Percentiles rank a stretch among this genome's conserved stretches.
These are phyloP conservation scores for Cubamyces lactineus DNA, from an alignment of 768 basidiomycete genomes.

Conservation along the genomic window DNA sequence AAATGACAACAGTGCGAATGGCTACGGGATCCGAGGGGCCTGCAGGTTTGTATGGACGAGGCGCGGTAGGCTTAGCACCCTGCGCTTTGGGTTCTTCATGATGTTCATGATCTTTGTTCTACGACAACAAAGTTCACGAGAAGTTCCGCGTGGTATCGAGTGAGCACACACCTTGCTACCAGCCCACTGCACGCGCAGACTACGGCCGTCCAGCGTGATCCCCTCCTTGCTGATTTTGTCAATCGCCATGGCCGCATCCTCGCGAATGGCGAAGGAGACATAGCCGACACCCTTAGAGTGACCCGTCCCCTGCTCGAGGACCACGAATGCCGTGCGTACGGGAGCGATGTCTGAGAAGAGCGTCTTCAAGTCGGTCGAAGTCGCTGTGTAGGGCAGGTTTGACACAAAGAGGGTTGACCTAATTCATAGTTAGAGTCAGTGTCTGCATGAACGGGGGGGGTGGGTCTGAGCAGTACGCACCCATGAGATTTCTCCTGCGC, in stretches of 20 bases:
- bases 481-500: conserved; percentile 18
- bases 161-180: conserved; percentile 62
- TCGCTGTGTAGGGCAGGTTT: conserved; percentile 88
- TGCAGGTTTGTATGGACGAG: conserved; percentile 31
- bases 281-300: conserved; percentile 96
- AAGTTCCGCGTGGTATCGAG: neutral
- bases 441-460: too few species aligned
- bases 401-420: conserved; percentile 93
- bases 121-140: neutral
- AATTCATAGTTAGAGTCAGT: neutral
- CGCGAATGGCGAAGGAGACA: conserved; percentile 85
- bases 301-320: conserved; percentile 73
- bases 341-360: conserved; percentile 96
- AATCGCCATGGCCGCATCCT: conserved; percentile 82
- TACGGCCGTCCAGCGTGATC: conserved; percentile 67
- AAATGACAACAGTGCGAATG: conserved; percentile 76
- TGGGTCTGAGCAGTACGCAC: neutral
- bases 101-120: conserved; percentile 49
- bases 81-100: conserved; percentile 41
- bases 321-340: conserved; percentile 91
- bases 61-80: conserved; percentile 40
- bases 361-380: conserved; percentile 87
- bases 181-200: conserved; percentile 79
- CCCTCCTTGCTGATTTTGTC: conserved; percentile 66
- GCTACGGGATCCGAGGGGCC: conserved; percentile 72